Conservation (phyloP, 192 early-diverging fungal species). For the Umbelopsis vinacea region DNA sequence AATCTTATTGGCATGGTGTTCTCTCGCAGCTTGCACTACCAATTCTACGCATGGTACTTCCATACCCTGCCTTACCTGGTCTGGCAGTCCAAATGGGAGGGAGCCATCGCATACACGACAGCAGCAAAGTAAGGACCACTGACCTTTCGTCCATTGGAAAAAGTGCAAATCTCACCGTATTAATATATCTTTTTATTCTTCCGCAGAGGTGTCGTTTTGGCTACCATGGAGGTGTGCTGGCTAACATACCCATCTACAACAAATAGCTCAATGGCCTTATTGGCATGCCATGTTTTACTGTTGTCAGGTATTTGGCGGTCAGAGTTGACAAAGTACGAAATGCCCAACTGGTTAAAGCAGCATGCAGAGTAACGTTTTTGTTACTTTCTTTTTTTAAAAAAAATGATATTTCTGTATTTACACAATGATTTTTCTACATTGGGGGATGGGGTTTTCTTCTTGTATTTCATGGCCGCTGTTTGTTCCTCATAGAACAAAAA, state of each 20-base stretch:
- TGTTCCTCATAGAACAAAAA: background rate
- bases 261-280: conserved; percentile 33
- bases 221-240: conserved; percentile 45
- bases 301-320: conserved; percentile 17
- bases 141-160: background rate
- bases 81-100: conserved; percentile 52
- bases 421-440: background rate
- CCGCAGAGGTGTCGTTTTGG: conserved; percentile 30
- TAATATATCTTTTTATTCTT: conserved; percentile 3
- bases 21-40: conserved; percentile 91
- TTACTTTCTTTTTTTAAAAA: background rate
- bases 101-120: conserved; percentile 11
- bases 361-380: conserved; percentile 16
- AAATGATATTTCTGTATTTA: background rate
- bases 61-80: conserved; percentile 84
- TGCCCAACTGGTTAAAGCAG: background rate
- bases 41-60: conserved; percentile 97
- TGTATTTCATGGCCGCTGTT: too few species aligned
- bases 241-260: conserved; percentile 41
- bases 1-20: conserved; percentile 92
- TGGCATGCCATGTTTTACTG: conserved; percentile 38
- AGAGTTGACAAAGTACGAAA: background rate
- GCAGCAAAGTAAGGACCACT: conserved; percentile 22
- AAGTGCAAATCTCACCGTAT: too few species aligned
- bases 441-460: background rate